Conservation (phyloP, 2,329 filamentous ascomycete species). For the Colletotrichum sp. region DNA sequence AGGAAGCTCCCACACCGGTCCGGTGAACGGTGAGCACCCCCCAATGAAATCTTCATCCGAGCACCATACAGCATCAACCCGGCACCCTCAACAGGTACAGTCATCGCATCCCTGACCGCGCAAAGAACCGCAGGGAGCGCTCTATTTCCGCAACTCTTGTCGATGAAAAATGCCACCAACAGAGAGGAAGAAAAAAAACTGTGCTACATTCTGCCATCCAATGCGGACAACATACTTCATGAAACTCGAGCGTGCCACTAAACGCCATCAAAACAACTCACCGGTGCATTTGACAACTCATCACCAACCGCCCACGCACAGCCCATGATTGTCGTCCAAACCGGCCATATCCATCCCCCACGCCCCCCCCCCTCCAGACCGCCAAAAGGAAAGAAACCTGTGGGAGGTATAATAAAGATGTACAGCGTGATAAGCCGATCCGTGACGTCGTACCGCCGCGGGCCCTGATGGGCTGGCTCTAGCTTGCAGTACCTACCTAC, state of each 20-base stretch:
- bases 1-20: not conserved
- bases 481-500: not conserved
- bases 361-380: not conserved
- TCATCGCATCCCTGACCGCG: not conserved
- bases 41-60: not conserved
- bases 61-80: not conserved
- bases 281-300: not conserved
- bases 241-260: not conserved
- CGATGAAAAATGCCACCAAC: not conserved
- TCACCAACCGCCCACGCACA: not conserved
- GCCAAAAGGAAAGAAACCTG: not conserved
- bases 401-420: not conserved
- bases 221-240: not conserved
- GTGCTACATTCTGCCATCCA: not conserved
- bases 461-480: not conserved
- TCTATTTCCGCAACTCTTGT: not conserved
- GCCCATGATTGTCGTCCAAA: not conserved
- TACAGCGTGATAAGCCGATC: not conserved
- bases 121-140: not conserved
- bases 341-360: not conserved
- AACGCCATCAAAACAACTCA: not conserved
- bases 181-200: not conserved
- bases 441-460: constrained; percentile 3
- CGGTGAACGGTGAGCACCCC: not conserved
- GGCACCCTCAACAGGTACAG: not conserved